Base-by-base conservation (phyloP, 2,329 filamentous ascomycete species). In the Fusarium haematococcum region DNA sequence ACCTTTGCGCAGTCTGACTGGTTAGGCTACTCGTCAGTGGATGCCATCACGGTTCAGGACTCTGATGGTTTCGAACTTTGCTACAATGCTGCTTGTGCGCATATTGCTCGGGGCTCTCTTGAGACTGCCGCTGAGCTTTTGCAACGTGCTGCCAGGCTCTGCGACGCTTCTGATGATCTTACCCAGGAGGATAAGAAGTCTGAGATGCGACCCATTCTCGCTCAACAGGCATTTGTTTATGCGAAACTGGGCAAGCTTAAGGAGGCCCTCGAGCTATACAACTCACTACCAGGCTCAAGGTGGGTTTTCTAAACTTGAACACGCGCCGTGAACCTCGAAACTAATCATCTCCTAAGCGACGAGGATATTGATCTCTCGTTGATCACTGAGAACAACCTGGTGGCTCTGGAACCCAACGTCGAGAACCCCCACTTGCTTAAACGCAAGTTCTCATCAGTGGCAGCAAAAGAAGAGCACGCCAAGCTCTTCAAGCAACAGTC, bases 31-130 rank as follows among this genome's bases (percentile, higher is more conserved):
- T 68, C 76, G 9, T 50, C 70, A 5, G 63, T 70, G 78, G 86
- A 89, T 78, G 85, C 88, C 10, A 83, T 84, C 8, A 85, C 88
- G 68, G 90, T 91, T 25, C 75, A 75, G 69, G 90, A 94, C 76
- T 83, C 93, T 30, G 93, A 95, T 71, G 90, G 92, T 2, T 97
- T 97, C 76, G 94, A 97, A 84, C 92, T 93, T 30, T 92, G 93
- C 13, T 97, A 94, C 84, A 97, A 97, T 81, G 89, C 91, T 27
- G 94, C 93, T 10, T 96, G 94, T 80, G 88, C 88, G 23, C 91
- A 90, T 80, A 91, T 97, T 77, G 92, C 93, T 16, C 87, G 90
- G 56, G 92, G 91, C 9, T 91, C 94, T 75, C 85, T 94, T 41
- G 87, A 84, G 6, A 88, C 91, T 74, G 94, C 91, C 2, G 87